Conservation (phyloP, 176 grass and related monocot species). For the Puccinellia tenuiflora region DNA sequence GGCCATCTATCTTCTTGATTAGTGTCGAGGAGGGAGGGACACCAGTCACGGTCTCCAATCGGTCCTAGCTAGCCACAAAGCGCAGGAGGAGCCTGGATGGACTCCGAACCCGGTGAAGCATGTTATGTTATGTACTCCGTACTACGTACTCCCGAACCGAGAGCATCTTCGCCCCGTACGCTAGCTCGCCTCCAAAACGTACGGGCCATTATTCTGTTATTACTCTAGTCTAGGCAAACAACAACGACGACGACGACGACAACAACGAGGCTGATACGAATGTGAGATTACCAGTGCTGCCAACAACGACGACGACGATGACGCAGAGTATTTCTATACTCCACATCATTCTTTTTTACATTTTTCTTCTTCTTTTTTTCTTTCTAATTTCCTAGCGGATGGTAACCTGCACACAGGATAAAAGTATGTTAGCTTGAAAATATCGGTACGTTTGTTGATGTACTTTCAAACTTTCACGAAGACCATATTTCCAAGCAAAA, state of each 20-base stretch:
- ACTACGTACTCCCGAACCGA: neutral
- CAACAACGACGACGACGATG: too few species aligned
- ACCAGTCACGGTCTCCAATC: neutral
- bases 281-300: neutral
- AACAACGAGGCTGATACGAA: neutral
- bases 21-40: neutral
- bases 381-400: too few species aligned
- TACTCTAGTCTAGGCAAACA: neutral
- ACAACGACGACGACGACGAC: neutral
- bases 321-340: too few species aligned
- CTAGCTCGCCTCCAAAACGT: neutral
- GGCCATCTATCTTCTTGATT: too few species aligned
- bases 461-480: too few species aligned
- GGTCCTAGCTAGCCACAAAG: neutral
- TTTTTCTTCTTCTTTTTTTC: too few species aligned
- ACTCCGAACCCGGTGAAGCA: neutral
- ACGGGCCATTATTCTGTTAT: neutral
- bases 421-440: too few species aligned
- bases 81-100: neutral
- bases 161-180: constrained; percentile 26
- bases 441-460: too few species aligned
- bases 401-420: too few species aligned
- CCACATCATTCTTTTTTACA: too few species aligned
- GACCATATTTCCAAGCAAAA: too few species aligned
- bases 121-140: too few species aligned